Evolutionary conservation across 176 grass and related monocot species (phyloP).

Genomic region (Oryza coarctata): DNA sequence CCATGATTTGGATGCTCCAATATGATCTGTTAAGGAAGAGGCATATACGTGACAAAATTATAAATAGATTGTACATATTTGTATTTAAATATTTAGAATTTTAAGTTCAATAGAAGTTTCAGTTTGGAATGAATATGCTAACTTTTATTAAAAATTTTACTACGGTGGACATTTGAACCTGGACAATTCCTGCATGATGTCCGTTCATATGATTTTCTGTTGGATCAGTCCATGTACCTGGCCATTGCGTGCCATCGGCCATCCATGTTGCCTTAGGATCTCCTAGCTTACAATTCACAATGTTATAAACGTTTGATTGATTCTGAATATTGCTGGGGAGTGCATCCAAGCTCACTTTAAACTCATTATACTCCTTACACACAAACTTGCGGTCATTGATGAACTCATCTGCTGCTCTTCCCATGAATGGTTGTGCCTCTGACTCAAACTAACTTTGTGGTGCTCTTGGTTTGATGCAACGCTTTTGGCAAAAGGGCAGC

Average conservation of each 20-base stretch:
- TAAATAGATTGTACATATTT: no score
- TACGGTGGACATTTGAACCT: slow-evolving; percentile 5
- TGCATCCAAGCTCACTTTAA: slow-evolving; percentile 21
- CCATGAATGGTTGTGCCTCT: not conserved
- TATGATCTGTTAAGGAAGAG: slow-evolving; percentile 19
- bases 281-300: not conserved
- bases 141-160: not conserved
- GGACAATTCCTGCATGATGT: slow-evolving; percentile 9
- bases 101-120: not conserved
- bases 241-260: slow-evolving; percentile 23
- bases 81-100: no score
- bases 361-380: slow-evolving; percentile 35
- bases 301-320: slow-evolving; percentile 18
- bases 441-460: slow-evolving; percentile 27
- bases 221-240: slow-evolving; percentile 17
- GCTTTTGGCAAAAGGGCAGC: slow-evolving; percentile 37
- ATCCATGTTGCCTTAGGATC: slow-evolving; percentile 30
- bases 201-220: slow-evolving; percentile 18
- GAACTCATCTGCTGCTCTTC: slow-evolving; percentile 5
- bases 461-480: slow-evolving; percentile 3
- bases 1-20: not conserved
- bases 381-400: slow-evolving; percentile 25
- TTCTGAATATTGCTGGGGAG: not conserved
- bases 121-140: not conserved
- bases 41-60: not conserved